Conservation (phyloP, 805 yeast genomes). For the Pichia membranifaciens region DNA sequence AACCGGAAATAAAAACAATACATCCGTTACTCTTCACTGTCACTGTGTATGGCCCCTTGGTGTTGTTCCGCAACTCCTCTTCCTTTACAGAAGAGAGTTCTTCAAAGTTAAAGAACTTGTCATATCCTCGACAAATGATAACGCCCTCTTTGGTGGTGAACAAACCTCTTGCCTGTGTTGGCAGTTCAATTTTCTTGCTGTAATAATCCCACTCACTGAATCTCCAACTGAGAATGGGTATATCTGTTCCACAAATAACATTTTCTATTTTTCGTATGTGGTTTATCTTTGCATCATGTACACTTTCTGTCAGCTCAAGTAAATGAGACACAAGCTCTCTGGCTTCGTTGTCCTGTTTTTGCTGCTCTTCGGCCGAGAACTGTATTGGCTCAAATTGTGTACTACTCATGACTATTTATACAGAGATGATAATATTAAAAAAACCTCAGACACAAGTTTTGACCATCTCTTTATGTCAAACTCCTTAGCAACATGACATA, state of each 20-base stretch:
- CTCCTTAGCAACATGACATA: no score
- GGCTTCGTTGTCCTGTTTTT: constrained; percentile 8
- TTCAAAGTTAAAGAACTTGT: constrained; percentile 82
- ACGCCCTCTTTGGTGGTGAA: constrained; percentile 41
- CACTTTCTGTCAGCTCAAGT: constrained; percentile 10
- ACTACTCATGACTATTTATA: neutral
- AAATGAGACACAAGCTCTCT: constrained; percentile 13
- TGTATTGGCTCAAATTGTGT: constrained; percentile 1
- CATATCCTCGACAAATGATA: constrained; percentile 85
- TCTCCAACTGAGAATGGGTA: constrained; percentile 52
- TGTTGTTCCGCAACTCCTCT: constrained; percentile 37
- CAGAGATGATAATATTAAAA: no score
- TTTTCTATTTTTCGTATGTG: constrained; percentile 22
- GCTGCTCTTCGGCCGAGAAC: neutral
- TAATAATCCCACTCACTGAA: constrained; percentile 88
- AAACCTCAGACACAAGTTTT: no score
- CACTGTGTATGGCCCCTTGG: constrained; percentile 73
- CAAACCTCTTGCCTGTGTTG: constrained; percentile 78
- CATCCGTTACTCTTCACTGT: constrained; percentile 93
- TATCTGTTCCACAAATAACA: constrained; percentile 19
- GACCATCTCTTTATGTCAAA: no score
- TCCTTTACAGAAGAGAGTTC: constrained; percentile 56
- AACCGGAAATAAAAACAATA: constrained; percentile 74
- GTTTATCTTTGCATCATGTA: constrained; percentile 18
- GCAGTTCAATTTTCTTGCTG: constrained; percentile 47